phyloP scores from a whole-genome alignment of 1,284 basidiomycete genomes.

The Marasmius sp. region DNA sequence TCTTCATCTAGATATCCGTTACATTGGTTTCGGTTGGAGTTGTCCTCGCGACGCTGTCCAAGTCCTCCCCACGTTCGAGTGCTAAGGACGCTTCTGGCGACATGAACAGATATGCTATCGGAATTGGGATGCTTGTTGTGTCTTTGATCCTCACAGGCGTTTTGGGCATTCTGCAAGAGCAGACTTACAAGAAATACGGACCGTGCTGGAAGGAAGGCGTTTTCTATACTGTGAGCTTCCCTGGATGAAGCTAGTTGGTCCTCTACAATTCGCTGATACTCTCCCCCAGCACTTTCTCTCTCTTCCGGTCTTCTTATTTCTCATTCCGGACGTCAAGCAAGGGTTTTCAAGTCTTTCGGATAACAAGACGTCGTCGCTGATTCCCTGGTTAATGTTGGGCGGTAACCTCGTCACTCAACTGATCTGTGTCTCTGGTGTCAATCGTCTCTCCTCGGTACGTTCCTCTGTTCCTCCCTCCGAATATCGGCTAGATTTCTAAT shows the following conservation, averaged over 20 bases:
- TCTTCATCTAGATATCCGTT: conserved; percentile 57
- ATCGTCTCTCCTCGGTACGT: conserved; percentile 75
- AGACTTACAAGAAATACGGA: conserved; percentile 71
- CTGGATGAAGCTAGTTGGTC: background rate
- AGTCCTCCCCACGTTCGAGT: conserved; percentile 41
- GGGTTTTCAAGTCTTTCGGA: conserved; percentile 48
- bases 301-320: conserved; percentile 73
- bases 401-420: conserved; percentile 80
- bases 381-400: conserved; percentile 54
- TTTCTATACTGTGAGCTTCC: conserved; percentile 70
- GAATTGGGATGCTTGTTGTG: conserved; percentile 69
- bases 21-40: conserved; percentile 75
- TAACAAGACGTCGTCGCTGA: conserved; percentile 20
- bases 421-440: conserved; percentile 87
- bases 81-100: conserved; percentile 21
- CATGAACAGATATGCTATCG: conserved; percentile 57
- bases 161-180: conserved; percentile 81
- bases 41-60: conserved; percentile 72
- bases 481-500: background rate
- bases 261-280: background rate
- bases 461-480: background rate
- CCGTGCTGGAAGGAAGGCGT: conserved; percentile 85
- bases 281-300: conserved; percentile 61
- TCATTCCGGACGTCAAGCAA: conserved; percentile 55
- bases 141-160: conserved; percentile 76